Evolutionary conservation across 1,284 basidiomycete species (phyloP), one percentile per base, ranked within the genome.

Genomic region (Lignosus rhinocerotis): DNA sequence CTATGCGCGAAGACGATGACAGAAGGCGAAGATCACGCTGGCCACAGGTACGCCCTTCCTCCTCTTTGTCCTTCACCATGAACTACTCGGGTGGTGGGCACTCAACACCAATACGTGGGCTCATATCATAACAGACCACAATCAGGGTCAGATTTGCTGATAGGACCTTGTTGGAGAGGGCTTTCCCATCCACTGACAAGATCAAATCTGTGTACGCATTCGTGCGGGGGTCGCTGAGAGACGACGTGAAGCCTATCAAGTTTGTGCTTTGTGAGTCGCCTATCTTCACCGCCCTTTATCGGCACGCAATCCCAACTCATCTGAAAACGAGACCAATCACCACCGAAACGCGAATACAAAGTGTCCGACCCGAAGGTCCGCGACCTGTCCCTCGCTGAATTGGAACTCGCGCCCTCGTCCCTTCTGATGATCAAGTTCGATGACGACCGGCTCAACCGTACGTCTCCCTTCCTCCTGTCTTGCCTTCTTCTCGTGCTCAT

Each of bases 141-240:
- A 90, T 96, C 62, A 86, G 94, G 19, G 75, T 96, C 62, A 83
- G 83, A 62, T 96, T 96, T 70, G 78, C 85, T 32, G 91, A 95
- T 72, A 82, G 89, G 45, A 92, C 87, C 5, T 86, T 90, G 69
- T 78, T 96, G n/a, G 93, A 96, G 75, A 86, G 84, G 63, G 73
- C 76, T 0, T 94, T 96, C 67, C 79, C 84, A 0, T 92, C 91
- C 6, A 82, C 81, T 0, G 84, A 87, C 69, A 92, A 89, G 68
- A 93, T 96, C 57, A 81, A 82, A 51, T 79, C 85, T 2, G 82
- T 96, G 2, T 96, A 96, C 70, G 87, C 86, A 3, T 94, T 96
- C 65, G 90, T 95, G 45, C 82, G 90, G 21, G 74, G 78, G n/a
- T 82, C 83, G 21, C 74, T 96, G 43, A 77, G 83, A 39, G 88